phyloP scores from a whole-genome alignment of 768 basidiomycete species.

The Pisolithus orientalis region DNA sequence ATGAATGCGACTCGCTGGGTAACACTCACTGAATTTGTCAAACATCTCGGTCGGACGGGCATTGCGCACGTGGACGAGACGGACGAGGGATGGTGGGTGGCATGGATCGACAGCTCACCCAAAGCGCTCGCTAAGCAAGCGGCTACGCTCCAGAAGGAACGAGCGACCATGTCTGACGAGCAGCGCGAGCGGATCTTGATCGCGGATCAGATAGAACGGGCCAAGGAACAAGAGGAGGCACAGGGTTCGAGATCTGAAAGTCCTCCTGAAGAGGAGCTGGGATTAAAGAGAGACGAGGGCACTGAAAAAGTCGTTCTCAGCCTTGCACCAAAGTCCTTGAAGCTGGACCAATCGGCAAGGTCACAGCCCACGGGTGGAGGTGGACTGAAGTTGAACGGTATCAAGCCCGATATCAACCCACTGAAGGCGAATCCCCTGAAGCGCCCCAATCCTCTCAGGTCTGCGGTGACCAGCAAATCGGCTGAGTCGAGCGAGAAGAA shows the following conservation, averaged over 20 bases:
- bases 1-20: conserved; percentile 99
- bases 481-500: conserved; percentile 47
- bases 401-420: conserved; percentile 41
- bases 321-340: conserved; percentile 50
- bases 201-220: conserved; percentile 90
- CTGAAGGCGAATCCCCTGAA: conserved; percentile 67
- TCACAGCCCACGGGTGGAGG: conserved; percentile 27
- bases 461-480: conserved; percentile 28
- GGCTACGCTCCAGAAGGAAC: conserved; percentile 86
- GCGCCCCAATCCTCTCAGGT: conserved; percentile 70
- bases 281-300: conserved; percentile 66
- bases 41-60: conserved; percentile 81
- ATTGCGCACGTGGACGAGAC: conserved; percentile 94
- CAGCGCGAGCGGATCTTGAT: conserved; percentile 87
- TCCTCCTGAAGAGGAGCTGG: conserved; percentile 43
- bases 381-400: conserved; percentile 57
- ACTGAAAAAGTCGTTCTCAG: conserved; percentile 72
- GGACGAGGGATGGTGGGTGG: conserved; percentile 96
- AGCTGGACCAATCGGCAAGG: conserved; percentile 19
- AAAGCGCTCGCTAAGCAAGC: conserved; percentile 89
- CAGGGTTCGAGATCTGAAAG: conserved; percentile 26
- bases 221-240: conserved; percentile 43
- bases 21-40: conserved; percentile 92
- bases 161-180: conserved; percentile 88
- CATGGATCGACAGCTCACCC: conserved; percentile 96